These are phyloP conservation scores for Mesotaenium endlicherianum DNA, from an alignment of 139 green algal species.

Conservation along the genomic window DNA sequence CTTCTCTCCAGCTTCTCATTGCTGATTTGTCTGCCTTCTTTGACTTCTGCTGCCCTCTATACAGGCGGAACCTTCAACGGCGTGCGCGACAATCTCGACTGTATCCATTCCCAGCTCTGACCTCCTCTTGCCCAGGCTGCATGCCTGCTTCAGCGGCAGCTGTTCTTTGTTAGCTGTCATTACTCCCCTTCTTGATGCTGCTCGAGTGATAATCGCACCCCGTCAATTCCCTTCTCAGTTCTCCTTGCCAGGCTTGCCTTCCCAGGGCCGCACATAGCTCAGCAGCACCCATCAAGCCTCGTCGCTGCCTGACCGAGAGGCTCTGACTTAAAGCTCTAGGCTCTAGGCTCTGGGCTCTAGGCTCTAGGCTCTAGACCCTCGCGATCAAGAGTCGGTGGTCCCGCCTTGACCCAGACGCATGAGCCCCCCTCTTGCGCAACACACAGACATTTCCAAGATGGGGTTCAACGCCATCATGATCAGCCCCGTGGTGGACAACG, in stretches of 20 bases:
- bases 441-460: slow-evolving; percentile 24
- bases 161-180: not conserved
- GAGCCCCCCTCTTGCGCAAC: not conserved
- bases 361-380: too few relatives aligned
- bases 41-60: not conserved
- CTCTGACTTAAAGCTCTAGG: too few relatives aligned
- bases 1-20: not conserved
- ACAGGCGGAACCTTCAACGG: not conserved
- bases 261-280: not conserved
- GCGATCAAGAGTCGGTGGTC: too few relatives aligned
- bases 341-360: too few relatives aligned
- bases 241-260: not conserved
- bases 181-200: not conserved
- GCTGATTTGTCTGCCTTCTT: not conserved
- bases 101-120: too few relatives aligned
- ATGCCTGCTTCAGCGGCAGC: not conserved
- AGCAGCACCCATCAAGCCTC: too few relatives aligned
- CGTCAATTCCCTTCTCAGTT: not conserved
- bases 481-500: slow-evolving; percentile 2
- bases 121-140: too few relatives aligned
- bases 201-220: not conserved
- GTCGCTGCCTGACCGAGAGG: too few relatives aligned
- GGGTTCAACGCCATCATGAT: slow-evolving; percentile 23
- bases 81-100: not conserved
- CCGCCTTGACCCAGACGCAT: not conserved